Percentiles rank a stretch among this genome's conserved stretches.
Evolutionary conservation across 2,329 filamentous ascomycete genomes (phyloP).

Genomic region (Fusarium drepaniforme): DNA sequence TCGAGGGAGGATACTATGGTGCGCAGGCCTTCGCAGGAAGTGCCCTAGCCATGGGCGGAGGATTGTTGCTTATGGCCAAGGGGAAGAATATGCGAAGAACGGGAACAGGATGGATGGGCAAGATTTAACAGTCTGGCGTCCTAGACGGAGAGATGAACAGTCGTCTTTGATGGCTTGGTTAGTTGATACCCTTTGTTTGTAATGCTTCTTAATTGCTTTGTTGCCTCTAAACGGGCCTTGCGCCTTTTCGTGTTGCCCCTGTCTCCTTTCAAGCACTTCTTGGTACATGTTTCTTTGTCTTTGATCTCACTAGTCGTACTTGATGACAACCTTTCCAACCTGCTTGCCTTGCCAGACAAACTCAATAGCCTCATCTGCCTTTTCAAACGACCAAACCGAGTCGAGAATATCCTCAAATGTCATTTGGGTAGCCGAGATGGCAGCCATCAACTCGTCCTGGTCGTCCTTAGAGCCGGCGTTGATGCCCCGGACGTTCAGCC

Average conservation of each 20-base stretch:
- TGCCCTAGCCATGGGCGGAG: conserved; percentile 55
- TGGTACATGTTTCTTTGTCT: not conserved
- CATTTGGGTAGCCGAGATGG: conserved; percentile 49
- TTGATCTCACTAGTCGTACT: conserved; percentile 6
- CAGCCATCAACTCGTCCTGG: conserved; percentile 53
- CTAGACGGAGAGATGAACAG: not conserved
- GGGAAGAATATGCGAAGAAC: conserved; percentile 53
- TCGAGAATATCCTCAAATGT: conserved; percentile 55
- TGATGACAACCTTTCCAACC: conserved; percentile 55
- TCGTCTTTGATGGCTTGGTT: not conserved
- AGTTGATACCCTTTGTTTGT: not conserved
- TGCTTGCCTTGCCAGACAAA: conserved; percentile 57
- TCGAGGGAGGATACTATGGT: conserved; percentile 58
- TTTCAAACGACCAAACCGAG: conserved; percentile 51
- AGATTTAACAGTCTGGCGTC: conserved; percentile 45
- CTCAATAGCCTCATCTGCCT: conserved; percentile 56
- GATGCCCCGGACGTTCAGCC: conserved; percentile 52
- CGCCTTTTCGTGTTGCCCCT: not conserved
- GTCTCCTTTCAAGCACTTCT: not conserved
- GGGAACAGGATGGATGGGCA: conserved; percentile 54
- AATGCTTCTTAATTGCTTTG: not conserved
- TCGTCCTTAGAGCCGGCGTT: conserved; percentile 55
- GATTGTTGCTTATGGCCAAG: conserved; percentile 55
- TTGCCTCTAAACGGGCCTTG: not conserved
- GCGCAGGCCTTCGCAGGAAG: conserved; percentile 63